Percentiles rank a stretch among this genome's conserved stretches.
phyloP scores from a whole-genome alignment of 1,284 basidiomycete species.

The Marasmius sp. region DNA sequence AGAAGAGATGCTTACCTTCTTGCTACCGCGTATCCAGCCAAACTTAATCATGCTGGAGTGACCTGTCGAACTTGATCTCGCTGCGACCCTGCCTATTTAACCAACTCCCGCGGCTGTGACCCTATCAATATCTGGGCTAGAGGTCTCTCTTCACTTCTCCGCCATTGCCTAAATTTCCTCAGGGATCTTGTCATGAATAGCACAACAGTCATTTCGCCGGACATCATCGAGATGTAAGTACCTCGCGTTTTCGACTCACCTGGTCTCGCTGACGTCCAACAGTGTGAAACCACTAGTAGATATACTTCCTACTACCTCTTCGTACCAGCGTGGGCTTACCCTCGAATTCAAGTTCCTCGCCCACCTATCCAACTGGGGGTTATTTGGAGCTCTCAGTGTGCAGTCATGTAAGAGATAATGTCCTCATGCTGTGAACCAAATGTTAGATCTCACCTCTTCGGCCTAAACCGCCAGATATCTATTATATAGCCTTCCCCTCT shows the following conservation, averaged over 20 bases:
- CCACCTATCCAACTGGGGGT: background rate
- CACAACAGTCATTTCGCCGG: background rate
- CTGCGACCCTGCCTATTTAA: no score
- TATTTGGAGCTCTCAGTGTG: background rate
- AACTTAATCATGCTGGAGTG: no score
- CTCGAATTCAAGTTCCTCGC: background rate
- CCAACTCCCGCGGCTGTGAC: no score
- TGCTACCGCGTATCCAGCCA: no score
- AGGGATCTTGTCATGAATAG: no score
- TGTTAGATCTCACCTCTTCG: background rate
- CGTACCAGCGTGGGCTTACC: background rate
- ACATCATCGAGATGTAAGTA: background rate
- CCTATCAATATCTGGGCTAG: no score
- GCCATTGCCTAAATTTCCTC: no score
- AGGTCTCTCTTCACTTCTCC: no score
- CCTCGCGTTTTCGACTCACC: background rate
- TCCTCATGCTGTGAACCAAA: background rate
- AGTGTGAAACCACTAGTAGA: background rate
- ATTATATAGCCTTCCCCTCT: slow-evolving; percentile 24
- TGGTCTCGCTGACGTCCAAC: background rate
- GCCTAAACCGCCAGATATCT: slow-evolving; percentile 16
- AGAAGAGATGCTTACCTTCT: no score
- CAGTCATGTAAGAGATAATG: background rate
- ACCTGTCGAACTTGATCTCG: no score
- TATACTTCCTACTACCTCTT: background rate